These are phyloP conservation scores for Gymnopus androsaceus DNA, from an alignment of 1,284 basidiomycete genomes.

Conservation along the genomic window DNA sequence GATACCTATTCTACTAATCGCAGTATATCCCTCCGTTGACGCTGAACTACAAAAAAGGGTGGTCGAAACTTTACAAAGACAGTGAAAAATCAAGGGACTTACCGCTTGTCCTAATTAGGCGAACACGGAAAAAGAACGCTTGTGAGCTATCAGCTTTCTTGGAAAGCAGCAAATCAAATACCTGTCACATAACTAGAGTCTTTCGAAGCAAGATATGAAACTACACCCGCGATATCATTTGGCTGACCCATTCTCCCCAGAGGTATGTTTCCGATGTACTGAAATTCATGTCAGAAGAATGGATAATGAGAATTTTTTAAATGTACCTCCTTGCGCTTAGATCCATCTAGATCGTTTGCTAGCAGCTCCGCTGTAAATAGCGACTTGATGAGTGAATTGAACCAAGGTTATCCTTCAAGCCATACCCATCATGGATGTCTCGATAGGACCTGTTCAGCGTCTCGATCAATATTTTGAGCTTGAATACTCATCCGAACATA, in stretches of 20 bases:
- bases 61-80: background rate
- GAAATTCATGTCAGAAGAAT: background rate
- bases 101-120: conserved; percentile 8
- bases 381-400: background rate
- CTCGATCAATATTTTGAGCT: background rate
- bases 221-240: conserved; percentile 4
- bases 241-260: background rate
- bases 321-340: background rate
- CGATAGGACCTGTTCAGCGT: background rate
- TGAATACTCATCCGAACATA: background rate
- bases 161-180: background rate
- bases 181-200: conserved; percentile 7
- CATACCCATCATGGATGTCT: background rate
- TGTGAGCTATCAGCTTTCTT: background rate
- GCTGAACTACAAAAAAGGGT: background rate
- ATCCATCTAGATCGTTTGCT: background rate
- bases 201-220: conserved; percentile 15
- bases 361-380: too few relatives aligned
- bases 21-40: conserved; percentile 8
- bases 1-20: conserved; percentile 3
- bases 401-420: background rate
- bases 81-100: background rate
- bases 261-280: background rate
- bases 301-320: too few relatives aligned
- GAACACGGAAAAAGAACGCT: background rate